Percentiles rank a stretch among this genome's conserved stretches.
Conservation (phyloP, 1,284 basidiomycete species). For the Ceratobasidium sp. region DNA sequence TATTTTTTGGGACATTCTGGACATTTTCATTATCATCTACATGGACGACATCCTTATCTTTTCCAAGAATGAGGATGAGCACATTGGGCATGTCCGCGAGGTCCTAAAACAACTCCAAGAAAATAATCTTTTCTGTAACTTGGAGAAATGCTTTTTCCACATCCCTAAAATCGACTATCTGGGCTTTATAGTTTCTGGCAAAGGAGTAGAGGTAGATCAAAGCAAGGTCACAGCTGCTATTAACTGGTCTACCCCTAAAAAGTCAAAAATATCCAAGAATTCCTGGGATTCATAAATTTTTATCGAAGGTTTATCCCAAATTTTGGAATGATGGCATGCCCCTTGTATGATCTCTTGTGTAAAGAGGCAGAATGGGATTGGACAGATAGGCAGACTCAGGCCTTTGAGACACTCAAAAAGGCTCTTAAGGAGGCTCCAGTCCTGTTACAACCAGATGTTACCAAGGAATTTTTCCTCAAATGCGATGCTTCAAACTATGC, state of each 20-base stretch:
- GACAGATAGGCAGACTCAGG: neutral
- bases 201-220: slow-evolving; percentile 4
- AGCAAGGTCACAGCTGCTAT: slow-evolving; percentile 6
- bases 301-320: slow-evolving; percentile 50
- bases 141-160: slow-evolving; percentile 48
- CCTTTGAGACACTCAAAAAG: neutral
- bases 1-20: slow-evolving; percentile 26
- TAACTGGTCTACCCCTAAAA: slow-evolving; percentile 10
- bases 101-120: slow-evolving; percentile 42
- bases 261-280: slow-evolving; percentile 14
- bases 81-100: slow-evolving; percentile 15
- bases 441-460: neutral
- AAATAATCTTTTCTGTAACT: slow-evolving; percentile 43
- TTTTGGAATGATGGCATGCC: slow-evolving; percentile 46
- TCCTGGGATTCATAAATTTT: slow-evolving; percentile 43
- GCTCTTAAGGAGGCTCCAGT: neutral
- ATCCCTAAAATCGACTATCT: slow-evolving; percentile 46
- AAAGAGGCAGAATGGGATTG: slow-evolving; percentile 1
- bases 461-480: slow-evolving; percentile 14
- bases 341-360: slow-evolving; percentile 43
- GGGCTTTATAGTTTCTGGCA: slow-evolving; percentile 29
- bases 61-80: slow-evolving; percentile 22
- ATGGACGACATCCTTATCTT: slow-evolving; percentile 44
- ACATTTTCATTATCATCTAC: slow-evolving; percentile 32
- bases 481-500: slow-evolving; percentile 28